phyloP scores from a whole-genome alignment of 129 eudicot species.

The Artemisia argyi region DNA sequence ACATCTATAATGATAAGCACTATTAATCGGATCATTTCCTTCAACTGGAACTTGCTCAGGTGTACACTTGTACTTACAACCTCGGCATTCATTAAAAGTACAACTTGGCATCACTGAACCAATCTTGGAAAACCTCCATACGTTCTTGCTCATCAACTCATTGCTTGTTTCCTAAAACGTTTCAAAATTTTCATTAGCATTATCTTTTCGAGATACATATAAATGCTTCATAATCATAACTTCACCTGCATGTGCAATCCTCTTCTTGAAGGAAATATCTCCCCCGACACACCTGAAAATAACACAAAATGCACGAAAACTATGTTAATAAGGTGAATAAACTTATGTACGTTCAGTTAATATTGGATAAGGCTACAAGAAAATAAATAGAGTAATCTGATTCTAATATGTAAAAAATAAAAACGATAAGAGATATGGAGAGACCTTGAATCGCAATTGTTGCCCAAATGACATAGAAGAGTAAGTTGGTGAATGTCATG shows the following conservation, averaged over 20 bases:
- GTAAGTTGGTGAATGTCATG: constrained; percentile 27
- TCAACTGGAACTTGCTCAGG: constrained; percentile 88
- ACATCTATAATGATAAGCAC: constrained; percentile 81
- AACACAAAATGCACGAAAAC: not conserved
- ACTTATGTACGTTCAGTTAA: not conserved
- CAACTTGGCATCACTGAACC: constrained; percentile 81
- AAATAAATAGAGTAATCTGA: not conserved
- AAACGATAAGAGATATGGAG: not conserved
- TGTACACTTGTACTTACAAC: constrained; percentile 65
- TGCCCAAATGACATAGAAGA: constrained; percentile 25
- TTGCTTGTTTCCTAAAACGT: constrained; percentile 24
- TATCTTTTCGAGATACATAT: not conserved
- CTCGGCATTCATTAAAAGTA: constrained; percentile 86
- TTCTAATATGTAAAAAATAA: not conserved
- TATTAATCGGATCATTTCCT: constrained; percentile 74
- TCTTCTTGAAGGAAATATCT: constrained; percentile 11
- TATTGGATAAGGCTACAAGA: not conserved
- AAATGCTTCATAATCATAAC: not conserved
- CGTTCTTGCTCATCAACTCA: constrained; percentile 20
- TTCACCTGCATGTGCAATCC: constrained; percentile 20
- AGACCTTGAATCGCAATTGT: constrained; percentile 35
- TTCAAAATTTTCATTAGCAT: not conserved
- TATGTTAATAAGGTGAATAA: not conserved
- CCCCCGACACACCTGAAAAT: constrained; percentile 22
- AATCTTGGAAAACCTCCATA: constrained; percentile 39